Percentiles rank a stretch among this genome's conserved stretches.
Evolutionary conservation across 2,329 filamentous ascomycete species (phyloP).

Genomic region (Aspergillus floridensis): DNA sequence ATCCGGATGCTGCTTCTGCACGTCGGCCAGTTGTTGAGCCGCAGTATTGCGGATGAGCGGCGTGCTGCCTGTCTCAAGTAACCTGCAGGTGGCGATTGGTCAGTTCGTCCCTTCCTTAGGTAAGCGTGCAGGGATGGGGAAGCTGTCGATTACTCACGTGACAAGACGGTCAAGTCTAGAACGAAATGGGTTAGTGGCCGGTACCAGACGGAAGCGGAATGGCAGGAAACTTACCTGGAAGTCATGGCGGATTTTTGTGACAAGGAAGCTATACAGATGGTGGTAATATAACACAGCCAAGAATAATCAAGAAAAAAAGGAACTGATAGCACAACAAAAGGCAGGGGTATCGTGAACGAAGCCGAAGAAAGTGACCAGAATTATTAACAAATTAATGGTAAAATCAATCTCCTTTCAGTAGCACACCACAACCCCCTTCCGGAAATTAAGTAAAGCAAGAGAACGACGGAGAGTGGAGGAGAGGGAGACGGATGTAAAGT

Average conservation of each 20-base stretch:
- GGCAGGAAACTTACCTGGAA: slow-evolving; percentile 39
- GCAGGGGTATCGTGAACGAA: slow-evolving; percentile 3
- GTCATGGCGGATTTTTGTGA: slow-evolving; percentile 34
- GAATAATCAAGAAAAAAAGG: no score
- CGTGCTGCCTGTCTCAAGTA: slow-evolving; percentile 96
- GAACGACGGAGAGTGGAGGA: slow-evolving; percentile 10
- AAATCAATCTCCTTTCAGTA: not conserved
- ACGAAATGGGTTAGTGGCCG: slow-evolving; percentile 33
- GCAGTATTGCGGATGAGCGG: slow-evolving; percentile 94
- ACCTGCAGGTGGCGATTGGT: slow-evolving; percentile 51
- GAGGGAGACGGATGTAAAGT: slow-evolving; percentile 18
- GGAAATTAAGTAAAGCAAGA: not conserved
- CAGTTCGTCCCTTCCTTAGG: slow-evolving; percentile 15
- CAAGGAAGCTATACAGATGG: slow-evolving; percentile 21
- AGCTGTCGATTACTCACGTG: slow-evolving; percentile 63
- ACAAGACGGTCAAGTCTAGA: slow-evolving; percentile 76
- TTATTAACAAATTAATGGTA: not conserved
- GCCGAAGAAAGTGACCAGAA: not conserved
- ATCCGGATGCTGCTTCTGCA: slow-evolving; percentile 96
- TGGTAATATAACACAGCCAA: not conserved
- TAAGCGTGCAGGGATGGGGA: not conserved
- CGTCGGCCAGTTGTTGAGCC: slow-evolving; percentile 92
- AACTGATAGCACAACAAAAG: not conserved
- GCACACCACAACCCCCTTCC: not conserved
- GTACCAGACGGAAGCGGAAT: slow-evolving; percentile 23